Base-by-base conservation (phyloP, 2,329 filamentous ascomycete genomes). In the Coleophoma crateriformis region DNA sequence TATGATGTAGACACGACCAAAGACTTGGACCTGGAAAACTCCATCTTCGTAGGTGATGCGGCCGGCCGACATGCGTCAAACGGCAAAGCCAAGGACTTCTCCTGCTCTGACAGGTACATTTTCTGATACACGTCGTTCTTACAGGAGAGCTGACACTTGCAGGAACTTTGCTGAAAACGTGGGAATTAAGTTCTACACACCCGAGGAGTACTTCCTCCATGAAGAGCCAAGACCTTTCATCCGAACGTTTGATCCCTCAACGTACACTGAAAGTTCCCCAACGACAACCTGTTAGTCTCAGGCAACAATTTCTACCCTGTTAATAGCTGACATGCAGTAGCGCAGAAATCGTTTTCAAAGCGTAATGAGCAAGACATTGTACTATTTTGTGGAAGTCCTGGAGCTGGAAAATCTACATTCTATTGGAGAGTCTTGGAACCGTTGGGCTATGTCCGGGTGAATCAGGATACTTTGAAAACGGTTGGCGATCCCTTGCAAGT, bases 21-120 rank as follows among this genome's bases (percentile, higher is more conserved):
- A 53, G 75, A 78, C 14, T 68, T 95, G n/a, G 86, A 96, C 64
- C 66, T 88, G 33, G 69, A 78, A 14, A 71, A 75, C 3, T 95
- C 88, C 20, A 74, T 96, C 55, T 96, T 96, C 64, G 84, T 99
- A 41, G 94, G 94, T 41, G 94, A 99, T 71, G 94, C 94, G 7
- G 83, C 78, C 12, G 83, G 83, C 0, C 76, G 83, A 63, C 62
- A 72, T 56, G 73, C 81, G 54, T 55, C 62, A 62, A 65, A 55
- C 65, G 59, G 64, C 63, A 54, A 66, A 69, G 49, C 70, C 65
- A 82, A 80, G 55, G 82, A 85, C 61, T 85, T 85, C 52, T 83
- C 80, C 61, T 84, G 80, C 58, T 84, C 81, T 8, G 82, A 85
- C 61, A 71, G 64, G 64, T 62, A 60, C 17, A 32, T 45, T 32